phyloP scores from a whole-genome alignment of 1,284 basidiomycete species.

The Cutaneotrichosporon dermatis region DNA sequence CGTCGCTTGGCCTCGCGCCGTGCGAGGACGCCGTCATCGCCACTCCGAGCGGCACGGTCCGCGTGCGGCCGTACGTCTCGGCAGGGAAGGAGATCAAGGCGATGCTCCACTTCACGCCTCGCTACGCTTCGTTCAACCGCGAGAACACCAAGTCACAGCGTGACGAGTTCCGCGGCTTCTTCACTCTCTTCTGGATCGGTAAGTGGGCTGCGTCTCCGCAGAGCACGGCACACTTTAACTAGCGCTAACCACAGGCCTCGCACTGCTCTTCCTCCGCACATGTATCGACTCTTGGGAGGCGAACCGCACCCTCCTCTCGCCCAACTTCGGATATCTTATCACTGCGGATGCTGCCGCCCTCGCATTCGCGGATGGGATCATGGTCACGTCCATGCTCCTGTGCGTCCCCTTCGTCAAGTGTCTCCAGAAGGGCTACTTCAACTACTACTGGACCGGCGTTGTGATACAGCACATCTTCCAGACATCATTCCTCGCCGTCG shows the following conservation, averaged over 20 bases:
- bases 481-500: slow-evolving; percentile 61
- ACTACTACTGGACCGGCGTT: slow-evolving; percentile 68
- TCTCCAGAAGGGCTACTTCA: slow-evolving; percentile 69
- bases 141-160: slow-evolving; percentile 64
- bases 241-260: slow-evolving; percentile 58
- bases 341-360: slow-evolving; percentile 78
- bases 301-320: slow-evolving; percentile 71
- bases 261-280: slow-evolving; percentile 70
- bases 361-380: slow-evolving; percentile 74
- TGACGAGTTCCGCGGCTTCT: slow-evolving; percentile 92
- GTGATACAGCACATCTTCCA: slow-evolving; percentile 75
- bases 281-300: slow-evolving; percentile 70
- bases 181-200: slow-evolving; percentile 76
- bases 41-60: slow-evolving; percentile 38
- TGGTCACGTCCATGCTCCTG: slow-evolving; percentile 70
- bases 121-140: slow-evolving; percentile 77
- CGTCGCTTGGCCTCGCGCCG: neutral
- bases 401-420: slow-evolving; percentile 77
- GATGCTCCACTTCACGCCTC: slow-evolving; percentile 74
- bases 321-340: slow-evolving; percentile 81
- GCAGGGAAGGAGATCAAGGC: slow-evolving; percentile 51
- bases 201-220: slow-evolving; percentile 18
- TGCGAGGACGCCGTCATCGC: slow-evolving; percentile 31
- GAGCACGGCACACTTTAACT: neutral
- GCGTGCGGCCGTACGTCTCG: slow-evolving; percentile 41